Percentiles rank a stretch among this genome's conserved stretches.
Evolutionary conservation across 441 rosid species (phyloP).

Genomic region (Manihot esculenta): DNA sequence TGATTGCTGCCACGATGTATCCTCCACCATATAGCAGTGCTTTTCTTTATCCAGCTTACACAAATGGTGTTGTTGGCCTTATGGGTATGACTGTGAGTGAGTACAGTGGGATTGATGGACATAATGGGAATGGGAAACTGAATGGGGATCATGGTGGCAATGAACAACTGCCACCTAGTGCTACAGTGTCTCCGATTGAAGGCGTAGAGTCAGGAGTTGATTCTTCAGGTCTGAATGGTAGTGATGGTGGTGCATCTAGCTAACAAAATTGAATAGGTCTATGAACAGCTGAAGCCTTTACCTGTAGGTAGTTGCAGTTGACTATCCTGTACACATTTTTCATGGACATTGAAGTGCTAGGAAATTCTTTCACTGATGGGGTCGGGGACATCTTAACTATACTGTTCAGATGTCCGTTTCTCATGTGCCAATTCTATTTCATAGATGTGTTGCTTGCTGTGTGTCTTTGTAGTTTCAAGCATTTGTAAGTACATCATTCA

Average conservation of each 20-base stretch:
- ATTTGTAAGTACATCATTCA: conserved; percentile 27
- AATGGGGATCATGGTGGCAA: conserved; percentile 22
- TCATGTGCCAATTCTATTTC: conserved; percentile 22
- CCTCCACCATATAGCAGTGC: conserved; percentile 31
- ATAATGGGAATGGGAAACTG: conserved; percentile 30
- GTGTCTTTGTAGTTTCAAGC: conserved; percentile 23
- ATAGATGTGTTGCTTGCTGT: conserved; percentile 24
- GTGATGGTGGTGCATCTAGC: conserved; percentile 18
- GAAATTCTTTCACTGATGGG: conserved; percentile 37
- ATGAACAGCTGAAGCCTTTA: conserved; percentile 22
- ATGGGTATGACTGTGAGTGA: conserved; percentile 24
- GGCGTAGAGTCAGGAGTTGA: conserved; percentile 23
- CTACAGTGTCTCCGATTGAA: conserved; percentile 23
- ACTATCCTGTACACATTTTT: conserved; percentile 24
- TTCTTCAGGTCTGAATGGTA: conserved; percentile 20
- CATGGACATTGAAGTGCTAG: conserved; percentile 23
- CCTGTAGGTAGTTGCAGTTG: conserved; percentile 32
- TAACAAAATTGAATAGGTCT: conserved; percentile 22
- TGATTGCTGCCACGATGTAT: conserved; percentile 37
- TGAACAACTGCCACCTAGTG: conserved; percentile 22
- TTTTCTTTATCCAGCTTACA: conserved; percentile 37
- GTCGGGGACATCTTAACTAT: conserved; percentile 26
- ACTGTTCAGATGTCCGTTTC: conserved; percentile 20
- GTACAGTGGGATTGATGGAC: conserved; percentile 26
- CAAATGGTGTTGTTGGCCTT: conserved; percentile 32